phyloP scores from a whole-genome alignment of 2,329 filamentous ascomycete species.

The Aspergillus fructus region DNA sequence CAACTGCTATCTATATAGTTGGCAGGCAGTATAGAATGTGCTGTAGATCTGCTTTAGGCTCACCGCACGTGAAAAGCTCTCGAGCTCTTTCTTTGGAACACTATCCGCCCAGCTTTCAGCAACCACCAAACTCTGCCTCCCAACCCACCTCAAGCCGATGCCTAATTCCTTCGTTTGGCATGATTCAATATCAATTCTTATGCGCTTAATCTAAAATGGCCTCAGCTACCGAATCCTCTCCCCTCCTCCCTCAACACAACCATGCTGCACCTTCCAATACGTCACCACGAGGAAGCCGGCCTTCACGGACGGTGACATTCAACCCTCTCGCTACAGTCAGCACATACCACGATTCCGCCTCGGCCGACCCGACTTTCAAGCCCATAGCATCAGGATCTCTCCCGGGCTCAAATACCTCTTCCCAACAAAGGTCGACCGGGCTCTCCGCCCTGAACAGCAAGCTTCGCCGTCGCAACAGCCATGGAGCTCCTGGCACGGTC shows the following conservation, averaged over 20 bases:
- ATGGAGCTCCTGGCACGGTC: conserved; percentile 58
- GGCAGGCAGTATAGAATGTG: background rate
- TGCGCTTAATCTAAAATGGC: conserved; percentile 28
- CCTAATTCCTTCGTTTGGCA: conserved; percentile 16
- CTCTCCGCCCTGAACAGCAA: conserved; percentile 84
- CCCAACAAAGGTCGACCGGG: conserved; percentile 54
- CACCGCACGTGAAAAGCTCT: conserved; percentile 23
- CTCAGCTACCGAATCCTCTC: conserved; percentile 42
- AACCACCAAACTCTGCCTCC: conserved; percentile 4
- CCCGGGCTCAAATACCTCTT: conserved; percentile 31
- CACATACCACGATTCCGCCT: conserved; percentile 42
- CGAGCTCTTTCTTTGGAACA: conserved; percentile 14
- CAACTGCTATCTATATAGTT: conserved; percentile 9
- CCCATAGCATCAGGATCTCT: conserved; percentile 41
- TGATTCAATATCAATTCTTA: conserved; percentile 14
- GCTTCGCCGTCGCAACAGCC: conserved; percentile 80
- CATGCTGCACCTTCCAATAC: conserved; percentile 30
- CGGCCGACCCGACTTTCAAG: conserved; percentile 42
- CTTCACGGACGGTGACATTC: conserved; percentile 48
- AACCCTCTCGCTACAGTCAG: conserved; percentile 48
- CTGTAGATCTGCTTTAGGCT: background rate
- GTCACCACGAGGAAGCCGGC: conserved; percentile 39
- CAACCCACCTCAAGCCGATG: background rate
- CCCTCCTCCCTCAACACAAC: conserved; percentile 40
- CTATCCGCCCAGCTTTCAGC: conserved; percentile 9